phyloP scores from a whole-genome alignment of 441 rosid genomes.

The Adansonia grandidieri region DNA sequence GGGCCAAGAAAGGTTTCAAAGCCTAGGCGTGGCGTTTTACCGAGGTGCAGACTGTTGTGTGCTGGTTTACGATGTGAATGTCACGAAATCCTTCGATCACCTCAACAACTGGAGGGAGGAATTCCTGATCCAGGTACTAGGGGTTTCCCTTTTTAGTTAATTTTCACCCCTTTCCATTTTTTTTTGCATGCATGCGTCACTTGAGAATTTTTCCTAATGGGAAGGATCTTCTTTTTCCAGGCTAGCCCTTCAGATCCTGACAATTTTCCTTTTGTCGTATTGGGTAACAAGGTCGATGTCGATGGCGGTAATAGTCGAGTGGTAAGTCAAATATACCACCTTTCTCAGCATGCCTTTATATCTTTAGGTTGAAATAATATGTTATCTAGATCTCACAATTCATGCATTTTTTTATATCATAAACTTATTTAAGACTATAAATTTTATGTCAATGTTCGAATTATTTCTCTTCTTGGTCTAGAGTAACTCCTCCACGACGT shows the following conservation, averaged over 20 bases:
- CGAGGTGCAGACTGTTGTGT: conserved; percentile 73
- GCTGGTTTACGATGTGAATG: conserved; percentile 81
- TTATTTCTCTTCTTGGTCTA: no score
- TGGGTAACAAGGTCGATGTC: conserved; percentile 81
- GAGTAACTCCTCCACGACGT: no score
- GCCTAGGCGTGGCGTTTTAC: conserved; percentile 81
- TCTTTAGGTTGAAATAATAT: no score
- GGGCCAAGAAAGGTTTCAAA: conserved; percentile 66
- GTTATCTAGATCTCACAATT: no score
- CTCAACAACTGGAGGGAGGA: conserved; percentile 89
- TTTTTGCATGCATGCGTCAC: no score
- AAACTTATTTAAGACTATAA: no score
- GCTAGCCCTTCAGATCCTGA: conserved; percentile 90
- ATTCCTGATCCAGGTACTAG: conserved; percentile 69
- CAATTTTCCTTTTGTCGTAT: conserved; percentile 79
- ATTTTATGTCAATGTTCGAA: no score
- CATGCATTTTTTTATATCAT: no score
- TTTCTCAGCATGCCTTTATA: no score
- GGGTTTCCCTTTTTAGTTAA: no score
- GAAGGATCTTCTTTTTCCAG: conserved; percentile 33
- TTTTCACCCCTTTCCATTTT: background rate
- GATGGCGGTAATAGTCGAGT: conserved; percentile 76
- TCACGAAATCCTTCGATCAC: conserved; percentile 81
- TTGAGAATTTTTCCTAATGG: background rate
- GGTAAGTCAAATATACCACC: conserved; percentile 39